Evolutionary conservation across 2,329 filamentous ascomycete species (phyloP).

Genomic region (Pseudocercospora eumusae): DNA sequence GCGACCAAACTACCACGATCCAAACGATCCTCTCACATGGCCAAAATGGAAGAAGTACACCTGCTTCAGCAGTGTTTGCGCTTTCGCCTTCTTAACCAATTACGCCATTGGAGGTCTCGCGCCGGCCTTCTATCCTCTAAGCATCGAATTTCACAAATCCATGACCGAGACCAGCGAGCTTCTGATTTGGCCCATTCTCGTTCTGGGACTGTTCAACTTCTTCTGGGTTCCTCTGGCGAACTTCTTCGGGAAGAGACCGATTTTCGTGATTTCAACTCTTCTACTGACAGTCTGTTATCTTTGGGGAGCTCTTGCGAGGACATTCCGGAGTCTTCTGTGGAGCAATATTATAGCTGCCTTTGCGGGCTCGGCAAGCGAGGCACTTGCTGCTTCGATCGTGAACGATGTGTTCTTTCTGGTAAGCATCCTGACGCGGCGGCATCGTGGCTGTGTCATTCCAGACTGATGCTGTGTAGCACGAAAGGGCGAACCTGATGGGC

Average conservation of each 20-base stretch:
- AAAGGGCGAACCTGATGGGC: slow-evolving; percentile 42
- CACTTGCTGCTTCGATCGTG: slow-evolving; percentile 46
- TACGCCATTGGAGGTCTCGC: slow-evolving; percentile 50
- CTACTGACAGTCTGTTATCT: slow-evolving; percentile 51
- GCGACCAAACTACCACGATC: slow-evolving; percentile 48
- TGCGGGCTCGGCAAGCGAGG: slow-evolving; percentile 50
- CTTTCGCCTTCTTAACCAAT: slow-evolving; percentile 52
- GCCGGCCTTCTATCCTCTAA: slow-evolving; percentile 47
- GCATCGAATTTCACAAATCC: slow-evolving; percentile 50
- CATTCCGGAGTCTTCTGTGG: slow-evolving; percentile 49
- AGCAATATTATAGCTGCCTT: slow-evolving; percentile 51
- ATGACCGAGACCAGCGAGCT: slow-evolving; percentile 48
- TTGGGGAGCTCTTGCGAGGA: slow-evolving; percentile 49
- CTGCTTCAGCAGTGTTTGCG: slow-evolving; percentile 48
- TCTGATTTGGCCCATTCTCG: slow-evolving; percentile 47
- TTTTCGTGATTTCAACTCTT: slow-evolving; percentile 49
- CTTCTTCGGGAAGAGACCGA: slow-evolving; percentile 51
- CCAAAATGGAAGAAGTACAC: slow-evolving; percentile 51
- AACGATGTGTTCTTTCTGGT: slow-evolving; percentile 39
- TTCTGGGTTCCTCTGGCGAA: slow-evolving; percentile 54
- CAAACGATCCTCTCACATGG: slow-evolving; percentile 54
- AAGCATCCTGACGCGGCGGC: neutral
- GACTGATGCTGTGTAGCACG: slow-evolving; percentile 28
- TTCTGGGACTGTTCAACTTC: slow-evolving; percentile 56
- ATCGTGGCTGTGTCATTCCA: neutral